phyloP scores from a whole-genome alignment of 2,329 filamentous ascomycete genomes.

The Salinomyces thailandicus region DNA sequence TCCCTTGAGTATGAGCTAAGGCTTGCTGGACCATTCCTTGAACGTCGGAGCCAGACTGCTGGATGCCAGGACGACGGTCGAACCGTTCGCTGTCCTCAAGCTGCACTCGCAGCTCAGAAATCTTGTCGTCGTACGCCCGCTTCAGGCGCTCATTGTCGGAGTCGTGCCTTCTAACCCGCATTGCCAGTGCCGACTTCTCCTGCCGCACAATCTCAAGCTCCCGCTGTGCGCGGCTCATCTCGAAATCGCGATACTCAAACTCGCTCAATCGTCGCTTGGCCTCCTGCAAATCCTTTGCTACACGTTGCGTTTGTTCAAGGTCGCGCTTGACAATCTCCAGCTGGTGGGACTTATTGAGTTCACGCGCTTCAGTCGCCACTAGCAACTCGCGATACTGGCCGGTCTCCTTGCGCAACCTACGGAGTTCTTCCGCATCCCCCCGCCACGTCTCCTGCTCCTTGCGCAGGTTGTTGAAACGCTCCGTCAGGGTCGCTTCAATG shows the following conservation, averaged over 20 bases:
- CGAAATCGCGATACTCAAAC: slow-evolving; percentile 53
- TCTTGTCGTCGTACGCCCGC: slow-evolving; percentile 38
- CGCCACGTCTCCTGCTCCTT: slow-evolving; percentile 26
- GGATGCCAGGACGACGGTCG: neutral
- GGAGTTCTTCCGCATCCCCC: slow-evolving; percentile 53
- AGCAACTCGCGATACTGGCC: slow-evolving; percentile 53
- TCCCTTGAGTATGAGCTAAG: slow-evolving; percentile 37
- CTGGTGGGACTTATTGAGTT: slow-evolving; percentile 53
- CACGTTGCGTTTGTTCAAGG: slow-evolving; percentile 48
- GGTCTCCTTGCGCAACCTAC: slow-evolving; percentile 43
- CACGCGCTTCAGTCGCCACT: slow-evolving; percentile 58
- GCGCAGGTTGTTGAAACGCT: slow-evolving; percentile 22
- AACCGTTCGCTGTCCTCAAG: slow-evolving; percentile 7
- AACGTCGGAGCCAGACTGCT: slow-evolving; percentile 4
- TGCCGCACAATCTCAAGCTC: slow-evolving; percentile 49
- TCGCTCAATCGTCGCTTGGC: slow-evolving; percentile 53
- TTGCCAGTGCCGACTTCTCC: slow-evolving; percentile 47
- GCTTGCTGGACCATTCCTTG: slow-evolving; percentile 38
- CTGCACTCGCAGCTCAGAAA: slow-evolving; percentile 36
- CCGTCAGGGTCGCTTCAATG: slow-evolving; percentile 46
- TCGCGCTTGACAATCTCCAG: slow-evolving; percentile 53
- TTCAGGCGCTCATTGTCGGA: slow-evolving; percentile 39
- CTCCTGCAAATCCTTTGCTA: slow-evolving; percentile 49
- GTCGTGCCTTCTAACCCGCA: slow-evolving; percentile 47
- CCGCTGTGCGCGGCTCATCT: slow-evolving; percentile 47